Evolutionary conservation across 257 asterid genomes (phyloP), one percentile per base, ranked within the genome.

Genomic region (Galeopsis tetrahit): DNA sequence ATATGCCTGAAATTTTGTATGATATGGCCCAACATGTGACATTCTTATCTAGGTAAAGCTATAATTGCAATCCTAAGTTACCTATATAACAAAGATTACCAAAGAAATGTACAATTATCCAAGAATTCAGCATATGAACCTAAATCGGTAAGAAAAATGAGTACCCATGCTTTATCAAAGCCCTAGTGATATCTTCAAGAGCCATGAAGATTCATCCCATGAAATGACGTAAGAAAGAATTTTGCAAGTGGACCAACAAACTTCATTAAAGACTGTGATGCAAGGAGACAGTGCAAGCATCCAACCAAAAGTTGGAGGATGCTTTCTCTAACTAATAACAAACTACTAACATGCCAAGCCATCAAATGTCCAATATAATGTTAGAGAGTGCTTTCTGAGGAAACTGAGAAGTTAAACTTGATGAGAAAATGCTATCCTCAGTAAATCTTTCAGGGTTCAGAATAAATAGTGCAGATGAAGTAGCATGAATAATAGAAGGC

Each of bases 391-490:
- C 71, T 71, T 68, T 53, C 44, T 2, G 66, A 63, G 64, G 46
- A 55, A 71, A 34, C 64, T 36, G 31, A 49, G 65, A 48, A 51
- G 58, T 68, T 79, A 35, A 77, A 70, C 35, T 36, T 36, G 46
- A 73, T 28, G 56, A 40, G 56, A 58, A 49, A 73, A 49, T 39
- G 33, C 4, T 38, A 68, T 40, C 43, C 61, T 52, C 15, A 3
- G 44, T 64, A 39, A 64, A 40, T 33, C 11, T 14, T 79, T 76
- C 63, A 57, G 40, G 79, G 59, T 69, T 63, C 63, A 51, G 65
- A 58, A 8, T n/a, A 62, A 55, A 58, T 35, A 51, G 34, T 13
- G 28, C 7, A 38, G 42, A 56, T 42, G 56, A 69, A 77, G 51
- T 68, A 21, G 44, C 14, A 48, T 32, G 36, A n/a, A 73, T 59